Evolutionary conservation across 805 yeast species (phyloP), one percentile per base, ranked within the genome.

Genomic region (Starmerella cellae): DNA sequence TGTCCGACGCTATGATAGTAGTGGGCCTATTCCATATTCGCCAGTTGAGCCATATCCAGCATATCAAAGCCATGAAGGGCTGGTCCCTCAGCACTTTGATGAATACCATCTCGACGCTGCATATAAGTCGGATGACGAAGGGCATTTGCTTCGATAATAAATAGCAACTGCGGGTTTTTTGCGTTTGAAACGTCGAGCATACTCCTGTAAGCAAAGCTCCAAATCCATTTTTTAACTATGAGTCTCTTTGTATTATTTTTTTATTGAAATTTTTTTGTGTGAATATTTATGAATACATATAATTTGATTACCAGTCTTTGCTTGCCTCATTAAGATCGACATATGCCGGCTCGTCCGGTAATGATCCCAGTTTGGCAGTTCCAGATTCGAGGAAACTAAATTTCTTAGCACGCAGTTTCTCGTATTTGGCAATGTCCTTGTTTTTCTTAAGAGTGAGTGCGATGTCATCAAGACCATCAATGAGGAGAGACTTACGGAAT

Each of bases 331-430:
- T 43, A 28, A 47, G 36, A 18, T 46, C 44, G 27, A 39, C 36
- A 20, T 48, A 48, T 3, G 47, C 48, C 2, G 51, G 52, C 42
- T 43, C 44, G n/a, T 35, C 41, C 5, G 52, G 46, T 40, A 48
- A 33, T 8, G 41, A 33, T 14, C 52, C 52, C 16, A 48, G 48
- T 32, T 48, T 34, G 18, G 38, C 38, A 20, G 88, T 73, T 35
- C 94, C 94, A 50, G 91, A 85, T 68, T 87, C 96, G 60, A 87
- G 74, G 76, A 93, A 91, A 9, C 95, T 83, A 61, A 82, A 91
- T 60, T 69, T 77, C 40, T 71, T 77, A 59, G 72, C 77, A 72
- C 98, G 82, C 50, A 66, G 64, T 19, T 65, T 73, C 68, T 91
- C 98, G 57, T 76, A 91, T 54, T 75, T 70, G 41, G 61, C 44